These are phyloP conservation scores for Metschnikowia lunata DNA, from an alignment of 805 yeast genomes.

Conservation along the genomic window DNA sequence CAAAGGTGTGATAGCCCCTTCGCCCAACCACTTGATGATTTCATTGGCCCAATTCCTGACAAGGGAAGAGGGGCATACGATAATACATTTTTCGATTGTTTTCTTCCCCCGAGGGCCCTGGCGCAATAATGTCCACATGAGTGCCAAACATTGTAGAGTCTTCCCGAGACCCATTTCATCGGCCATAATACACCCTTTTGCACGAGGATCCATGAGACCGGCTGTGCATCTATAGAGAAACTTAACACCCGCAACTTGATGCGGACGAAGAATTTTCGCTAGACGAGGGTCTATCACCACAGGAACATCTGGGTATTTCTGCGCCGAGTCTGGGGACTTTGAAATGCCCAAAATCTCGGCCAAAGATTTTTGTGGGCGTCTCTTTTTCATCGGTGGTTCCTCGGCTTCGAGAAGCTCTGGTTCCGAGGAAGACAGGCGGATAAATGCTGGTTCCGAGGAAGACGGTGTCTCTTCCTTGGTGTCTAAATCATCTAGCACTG, in stretches of 20 bases:
- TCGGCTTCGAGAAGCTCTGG: conserved; percentile 13
- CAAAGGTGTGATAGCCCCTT: conserved; percentile 80
- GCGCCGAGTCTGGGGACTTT: conserved; percentile 43
- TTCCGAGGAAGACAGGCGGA: conserved; percentile 10
- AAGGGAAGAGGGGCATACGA: conserved; percentile 91
- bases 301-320: conserved; percentile 77
- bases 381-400: conserved; percentile 23
- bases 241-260: conserved; percentile 93
- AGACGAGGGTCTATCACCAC: conserved; percentile 92
- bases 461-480: background rate
- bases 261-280: conserved; percentile 84
- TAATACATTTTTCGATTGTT: conserved; percentile 83
- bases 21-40: conserved; percentile 90
- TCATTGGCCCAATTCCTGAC: conserved; percentile 98
- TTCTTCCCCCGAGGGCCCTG: conserved; percentile 85
- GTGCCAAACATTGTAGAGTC: conserved; percentile 81
- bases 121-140: conserved; percentile 86
- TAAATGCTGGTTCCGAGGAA: background rate
- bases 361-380: conserved; percentile 58
- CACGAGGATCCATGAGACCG: conserved; percentile 76
- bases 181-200: conserved; percentile 96
- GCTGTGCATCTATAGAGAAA: conserved; percentile 88
- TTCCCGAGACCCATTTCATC: conserved; percentile 96
- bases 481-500: conserved; percentile 9
- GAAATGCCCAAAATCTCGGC: conserved; percentile 78